A percentile compares a stretch with the other conserved stretches of the same genome.
phyloP scores from a whole-genome alignment of 768 basidiomycete genomes.

The Auricularia auricula-judae region DNA sequence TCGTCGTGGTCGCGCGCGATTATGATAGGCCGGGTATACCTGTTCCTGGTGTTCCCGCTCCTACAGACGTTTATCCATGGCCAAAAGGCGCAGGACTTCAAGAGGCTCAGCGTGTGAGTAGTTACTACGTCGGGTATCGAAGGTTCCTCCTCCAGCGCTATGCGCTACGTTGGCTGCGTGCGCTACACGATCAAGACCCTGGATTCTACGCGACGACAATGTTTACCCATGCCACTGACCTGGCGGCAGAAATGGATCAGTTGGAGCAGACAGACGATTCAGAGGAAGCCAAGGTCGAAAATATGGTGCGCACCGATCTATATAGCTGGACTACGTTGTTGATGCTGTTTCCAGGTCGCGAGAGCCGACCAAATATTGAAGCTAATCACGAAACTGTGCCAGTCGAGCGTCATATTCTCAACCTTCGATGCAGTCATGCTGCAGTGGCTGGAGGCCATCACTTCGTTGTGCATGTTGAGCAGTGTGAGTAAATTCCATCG shows the following conservation, averaged over 20 bases:
- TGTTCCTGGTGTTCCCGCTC: constrained; percentile 54
- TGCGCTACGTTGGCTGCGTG: constrained; percentile 55
- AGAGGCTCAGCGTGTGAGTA: constrained; percentile 25
- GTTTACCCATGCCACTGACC: constrained; percentile 42
- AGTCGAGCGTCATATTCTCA: constrained; percentile 43
- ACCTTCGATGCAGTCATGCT: constrained; percentile 47
- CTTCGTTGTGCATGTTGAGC: constrained; percentile 18
- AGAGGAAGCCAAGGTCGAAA: background rate
- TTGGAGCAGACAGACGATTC: background rate
- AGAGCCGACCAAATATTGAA: constrained; percentile 35
- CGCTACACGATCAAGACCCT: constrained; percentile 53
- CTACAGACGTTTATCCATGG: constrained; percentile 40
- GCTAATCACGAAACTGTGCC: constrained; percentile 41
- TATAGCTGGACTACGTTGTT: background rate
- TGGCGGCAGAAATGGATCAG: constrained; percentile 21
- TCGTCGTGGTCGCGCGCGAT: constrained; percentile 56
- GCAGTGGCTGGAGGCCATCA: constrained; percentile 51
- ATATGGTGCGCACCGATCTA: background rate
- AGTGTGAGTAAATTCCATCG: background rate
- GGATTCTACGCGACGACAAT: constrained; percentile 39
- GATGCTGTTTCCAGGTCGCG: constrained; percentile 8
- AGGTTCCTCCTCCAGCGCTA: constrained; percentile 43
- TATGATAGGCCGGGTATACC: constrained; percentile 46
- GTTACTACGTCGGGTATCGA: constrained; percentile 57
- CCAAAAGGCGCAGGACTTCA: constrained; percentile 25